Evolutionary conservation across 257 asterid genomes (phyloP).

Genomic region (Petunia secreta): DNA sequence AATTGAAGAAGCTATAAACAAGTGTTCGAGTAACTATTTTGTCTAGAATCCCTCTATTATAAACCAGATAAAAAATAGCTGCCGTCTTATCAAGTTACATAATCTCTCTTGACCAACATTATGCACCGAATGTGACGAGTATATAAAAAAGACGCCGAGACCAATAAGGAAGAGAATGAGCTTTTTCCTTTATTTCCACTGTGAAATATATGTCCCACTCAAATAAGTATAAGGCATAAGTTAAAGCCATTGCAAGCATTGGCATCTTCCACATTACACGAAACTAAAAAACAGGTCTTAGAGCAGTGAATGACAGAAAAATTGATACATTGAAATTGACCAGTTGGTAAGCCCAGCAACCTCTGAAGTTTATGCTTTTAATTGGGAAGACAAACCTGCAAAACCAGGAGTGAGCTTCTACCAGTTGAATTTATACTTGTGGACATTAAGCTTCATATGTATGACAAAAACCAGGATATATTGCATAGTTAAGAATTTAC

Average conservation of each 20-base stretch:
- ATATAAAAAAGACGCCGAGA: background rate
- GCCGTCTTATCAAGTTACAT: background rate
- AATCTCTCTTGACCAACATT: background rate
- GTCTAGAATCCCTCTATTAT: background rate
- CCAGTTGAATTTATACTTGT: background rate
- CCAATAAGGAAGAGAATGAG: slow-evolving; percentile 12
- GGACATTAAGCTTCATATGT: background rate
- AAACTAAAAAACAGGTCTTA: slow-evolving; percentile 14
- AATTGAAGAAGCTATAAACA: background rate
- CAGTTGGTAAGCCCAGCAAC: background rate
- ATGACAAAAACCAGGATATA: slow-evolving; percentile 4
- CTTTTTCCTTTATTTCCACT: slow-evolving; percentile 21
- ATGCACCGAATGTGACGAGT: background rate
- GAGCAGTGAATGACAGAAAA: slow-evolving; percentile 15
- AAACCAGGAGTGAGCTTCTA: background rate
- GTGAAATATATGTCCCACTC: background rate
- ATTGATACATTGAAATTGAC: background rate
- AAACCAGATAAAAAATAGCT: background rate
- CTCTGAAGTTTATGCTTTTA: slow-evolving; percentile 12
- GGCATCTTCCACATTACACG: background rate
- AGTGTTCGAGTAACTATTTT: background rate
- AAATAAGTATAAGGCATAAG: background rate
- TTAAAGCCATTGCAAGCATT: slow-evolving; percentile 7
- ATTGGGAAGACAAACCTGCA: slow-evolving; percentile 20
- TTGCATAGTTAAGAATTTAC: background rate